Conservation (phyloP, 345 rosid genomes). For the Gynandropsis gynandra region DNA sequence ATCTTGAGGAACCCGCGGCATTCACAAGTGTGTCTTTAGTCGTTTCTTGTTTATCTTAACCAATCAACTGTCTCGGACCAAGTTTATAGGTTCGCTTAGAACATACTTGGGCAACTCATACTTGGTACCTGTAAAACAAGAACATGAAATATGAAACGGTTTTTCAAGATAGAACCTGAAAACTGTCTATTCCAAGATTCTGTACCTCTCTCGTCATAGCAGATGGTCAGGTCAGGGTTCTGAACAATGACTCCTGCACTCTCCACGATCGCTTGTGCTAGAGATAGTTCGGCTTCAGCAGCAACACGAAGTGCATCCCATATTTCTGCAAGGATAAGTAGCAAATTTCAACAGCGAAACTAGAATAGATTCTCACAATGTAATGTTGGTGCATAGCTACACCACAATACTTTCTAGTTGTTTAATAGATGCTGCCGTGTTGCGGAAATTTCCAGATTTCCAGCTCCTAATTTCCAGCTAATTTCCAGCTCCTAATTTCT, state of each 20-base stretch:
- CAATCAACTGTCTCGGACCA: slow-evolving; percentile 47
- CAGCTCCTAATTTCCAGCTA: too few species aligned
- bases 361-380: too few species aligned
- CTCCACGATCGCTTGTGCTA: slow-evolving; percentile 76
- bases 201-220: slow-evolving; percentile 89
- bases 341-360: neutral
- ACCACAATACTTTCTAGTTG: too few species aligned
- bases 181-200: neutral
- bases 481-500: too few species aligned
- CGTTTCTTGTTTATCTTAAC: slow-evolving; percentile 16
- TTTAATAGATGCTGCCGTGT: too few species aligned
- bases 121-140: slow-evolving; percentile 63
- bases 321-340: slow-evolving; percentile 42
- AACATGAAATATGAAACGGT: neutral
- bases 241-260: slow-evolving; percentile 86
- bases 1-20: too few species aligned
- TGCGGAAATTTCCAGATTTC: too few species aligned
- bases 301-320: slow-evolving; percentile 97
- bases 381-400: too few species aligned
- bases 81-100: slow-evolving; percentile 82
- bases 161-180: neutral
- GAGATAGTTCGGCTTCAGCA: slow-evolving; percentile 59
- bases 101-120: slow-evolving; percentile 93
- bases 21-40: too few species aligned
- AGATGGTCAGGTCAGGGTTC: slow-evolving; percentile 63